Conservation (phyloP, 441 rosid species). For the Eruca vesicaria region DNA sequence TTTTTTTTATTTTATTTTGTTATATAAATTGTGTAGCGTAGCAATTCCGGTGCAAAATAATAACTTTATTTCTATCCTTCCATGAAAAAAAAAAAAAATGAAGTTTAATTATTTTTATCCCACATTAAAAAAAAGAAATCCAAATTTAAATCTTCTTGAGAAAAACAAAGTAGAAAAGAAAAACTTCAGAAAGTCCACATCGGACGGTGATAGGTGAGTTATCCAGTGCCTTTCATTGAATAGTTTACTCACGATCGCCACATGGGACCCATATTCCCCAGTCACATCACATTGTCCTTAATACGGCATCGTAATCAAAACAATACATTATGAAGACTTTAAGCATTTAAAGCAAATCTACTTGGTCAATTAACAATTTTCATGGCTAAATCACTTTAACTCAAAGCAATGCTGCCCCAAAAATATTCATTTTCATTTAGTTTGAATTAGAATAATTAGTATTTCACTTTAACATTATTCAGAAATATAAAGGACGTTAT, state of each 20-base stretch:
- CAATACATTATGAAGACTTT: conserved; percentile 1
- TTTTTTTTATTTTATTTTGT: neutral
- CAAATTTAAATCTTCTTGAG: neutral
- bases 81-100: neutral
- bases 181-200: neutral
- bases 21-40: neutral
- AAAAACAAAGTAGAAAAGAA: neutral
- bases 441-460: neutral
- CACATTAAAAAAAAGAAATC: neutral
- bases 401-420: neutral
- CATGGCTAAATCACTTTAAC: conserved; percentile 2
- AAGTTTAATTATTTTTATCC: neutral
- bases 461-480: neutral
- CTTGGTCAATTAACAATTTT: conserved; percentile 4
- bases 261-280: conserved; percentile 20
- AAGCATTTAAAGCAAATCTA: conserved; percentile 6
- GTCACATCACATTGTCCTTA: conserved; percentile 29
- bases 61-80: too few species aligned
- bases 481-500: neutral
- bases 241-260: conserved; percentile 14
- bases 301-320: conserved; percentile 8
- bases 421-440: neutral
- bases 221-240: neutral
- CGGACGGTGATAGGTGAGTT: conserved; percentile 2
- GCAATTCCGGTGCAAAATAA: neutral